Percentiles rank a stretch among this genome's conserved stretches.
These are phyloP conservation scores for Microcera coccophila DNA, from an alignment of 2,329 filamentous ascomycete genomes.

Conservation along the genomic window DNA sequence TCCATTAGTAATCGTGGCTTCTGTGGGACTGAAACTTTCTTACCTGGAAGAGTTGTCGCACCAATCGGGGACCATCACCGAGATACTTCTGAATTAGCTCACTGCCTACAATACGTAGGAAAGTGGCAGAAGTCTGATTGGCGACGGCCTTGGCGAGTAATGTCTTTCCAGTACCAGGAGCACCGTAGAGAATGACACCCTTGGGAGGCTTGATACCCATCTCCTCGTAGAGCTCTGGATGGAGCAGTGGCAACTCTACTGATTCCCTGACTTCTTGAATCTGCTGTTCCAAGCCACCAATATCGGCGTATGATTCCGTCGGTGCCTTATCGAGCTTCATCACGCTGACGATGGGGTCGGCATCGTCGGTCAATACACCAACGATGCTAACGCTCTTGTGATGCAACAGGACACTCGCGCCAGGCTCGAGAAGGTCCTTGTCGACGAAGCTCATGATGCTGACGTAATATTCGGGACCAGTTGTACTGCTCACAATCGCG, in stretches of 20 bases:
- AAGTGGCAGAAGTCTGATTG: slow-evolving; percentile 98
- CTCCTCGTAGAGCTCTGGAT: slow-evolving; percentile 97
- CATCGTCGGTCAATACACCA: slow-evolving; percentile 92
- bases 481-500: slow-evolving; percentile 95
- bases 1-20: slow-evolving; percentile 4
- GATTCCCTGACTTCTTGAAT: slow-evolving; percentile 98
- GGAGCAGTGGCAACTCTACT: slow-evolving; percentile 88
- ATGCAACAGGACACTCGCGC: slow-evolving; percentile 89
- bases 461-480: slow-evolving; percentile 97
- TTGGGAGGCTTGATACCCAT: slow-evolving; percentile 99
- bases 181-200: slow-evolving; percentile 97
- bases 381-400: slow-evolving; percentile 98
- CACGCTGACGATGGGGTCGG: slow-evolving; percentile 91
- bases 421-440: slow-evolving; percentile 95
- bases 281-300: slow-evolving; percentile 89
- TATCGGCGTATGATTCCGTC: slow-evolving; percentile 96
- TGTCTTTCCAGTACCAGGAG: slow-evolving; percentile 94
- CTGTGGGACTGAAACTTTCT: slow-evolving; percentile 10
- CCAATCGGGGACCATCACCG: slow-evolving; percentile 88
- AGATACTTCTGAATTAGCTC: slow-evolving; percentile 99
- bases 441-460: slow-evolving; percentile 99
- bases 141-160: slow-evolving; percentile 94
- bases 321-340: slow-evolving; percentile 99
- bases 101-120: slow-evolving; percentile 93
- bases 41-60: slow-evolving; percentile 91